Conservation (phyloP, 192 early-diverging fungal genomes). For the Anaeromyces robustus region DNA sequence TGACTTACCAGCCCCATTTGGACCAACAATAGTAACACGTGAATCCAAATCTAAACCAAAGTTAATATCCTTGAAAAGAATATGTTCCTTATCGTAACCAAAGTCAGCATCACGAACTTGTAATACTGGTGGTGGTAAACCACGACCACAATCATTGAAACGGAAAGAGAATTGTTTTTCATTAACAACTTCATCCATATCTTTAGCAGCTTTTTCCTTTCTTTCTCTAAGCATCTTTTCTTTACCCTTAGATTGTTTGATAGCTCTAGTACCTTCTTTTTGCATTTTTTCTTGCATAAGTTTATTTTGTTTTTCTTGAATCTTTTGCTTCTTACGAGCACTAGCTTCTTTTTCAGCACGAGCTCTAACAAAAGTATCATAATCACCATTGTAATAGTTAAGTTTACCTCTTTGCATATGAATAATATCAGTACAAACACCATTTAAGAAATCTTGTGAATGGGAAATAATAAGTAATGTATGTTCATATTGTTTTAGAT, state of each 20-base stretch:
- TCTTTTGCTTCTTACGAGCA: conserved; percentile 1
- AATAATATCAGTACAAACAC: conserved; percentile 64
- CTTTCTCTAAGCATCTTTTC: conserved; percentile 6
- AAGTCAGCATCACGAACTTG: conserved; percentile 57
- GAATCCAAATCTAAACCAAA: conserved; percentile 62
- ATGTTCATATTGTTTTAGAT: conserved; percentile 42
- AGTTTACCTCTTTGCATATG: conserved; percentile 65
- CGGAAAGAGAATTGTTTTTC: conserved; percentile 64
- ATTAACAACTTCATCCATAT: conserved; percentile 28
- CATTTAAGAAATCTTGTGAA: conserved; percentile 66
- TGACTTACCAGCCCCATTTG: conserved; percentile 85
- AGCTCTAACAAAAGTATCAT: conserved; percentile 30
- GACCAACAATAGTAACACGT: conserved; percentile 64
- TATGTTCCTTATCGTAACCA: conserved; percentile 64
- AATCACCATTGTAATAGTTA: conserved; percentile 55
- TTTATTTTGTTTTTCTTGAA: conserved; percentile 2
- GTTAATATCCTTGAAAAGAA: conserved; percentile 59
- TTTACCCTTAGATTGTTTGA: conserved; percentile 7
- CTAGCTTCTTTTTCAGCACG: conserved; percentile 1
- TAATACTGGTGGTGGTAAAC: conserved; percentile 43
- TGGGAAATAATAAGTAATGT: conserved; percentile 66
- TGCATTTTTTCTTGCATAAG: conserved; percentile 6
- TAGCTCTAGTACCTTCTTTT: conserved; percentile 1
- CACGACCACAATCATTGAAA: conserved; percentile 23
- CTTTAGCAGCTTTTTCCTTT: conserved; percentile 3